A percentile compares a stretch with the other conserved stretches of the same genome.
Conservation (phyloP, 192 early-diverging fungal species). For the Backusella parvicylindrica region DNA sequence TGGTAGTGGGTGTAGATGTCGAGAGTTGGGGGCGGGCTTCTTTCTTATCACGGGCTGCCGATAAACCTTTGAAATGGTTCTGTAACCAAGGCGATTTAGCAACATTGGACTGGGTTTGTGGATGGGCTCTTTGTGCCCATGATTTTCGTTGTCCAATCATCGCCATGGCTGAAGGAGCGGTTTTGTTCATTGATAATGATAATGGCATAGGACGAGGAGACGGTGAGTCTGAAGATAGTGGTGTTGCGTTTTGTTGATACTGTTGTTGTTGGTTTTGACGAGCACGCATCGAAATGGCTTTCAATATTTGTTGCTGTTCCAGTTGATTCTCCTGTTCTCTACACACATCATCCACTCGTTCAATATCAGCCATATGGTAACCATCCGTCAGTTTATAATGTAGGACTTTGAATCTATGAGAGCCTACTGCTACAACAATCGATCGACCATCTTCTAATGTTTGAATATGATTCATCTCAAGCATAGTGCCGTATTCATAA, state of each 20-base stretch:
- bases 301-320: constrained; percentile 4
- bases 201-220: neutral
- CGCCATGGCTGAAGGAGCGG: neutral
- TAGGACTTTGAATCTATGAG: constrained; percentile 41
- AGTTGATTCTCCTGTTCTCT: constrained; percentile 15
- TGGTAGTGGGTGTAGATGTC: neutral
- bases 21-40: neutral
- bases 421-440: constrained; percentile 48
- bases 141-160: constrained; percentile 7
- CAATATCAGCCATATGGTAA: constrained; percentile 45
- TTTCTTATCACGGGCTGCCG: neutral
- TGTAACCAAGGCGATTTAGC: constrained; percentile 10
- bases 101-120: constrained; percentile 2
- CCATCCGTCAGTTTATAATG: constrained; percentile 40
- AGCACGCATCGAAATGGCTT: neutral
- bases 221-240: neutral
- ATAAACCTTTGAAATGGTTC: constrained; percentile 6
- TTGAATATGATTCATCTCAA: constrained; percentile 43
- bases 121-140: constrained; percentile 18
- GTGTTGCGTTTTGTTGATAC: neutral
- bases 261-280: constrained; percentile 12
- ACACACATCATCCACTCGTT: constrained; percentile 46
- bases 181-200: neutral
- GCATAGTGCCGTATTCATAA: constrained; percentile 45
- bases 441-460: constrained; percentile 47